phyloP scores from a whole-genome alignment of 306 rosid genomes.

The Senna siamea region DNA sequence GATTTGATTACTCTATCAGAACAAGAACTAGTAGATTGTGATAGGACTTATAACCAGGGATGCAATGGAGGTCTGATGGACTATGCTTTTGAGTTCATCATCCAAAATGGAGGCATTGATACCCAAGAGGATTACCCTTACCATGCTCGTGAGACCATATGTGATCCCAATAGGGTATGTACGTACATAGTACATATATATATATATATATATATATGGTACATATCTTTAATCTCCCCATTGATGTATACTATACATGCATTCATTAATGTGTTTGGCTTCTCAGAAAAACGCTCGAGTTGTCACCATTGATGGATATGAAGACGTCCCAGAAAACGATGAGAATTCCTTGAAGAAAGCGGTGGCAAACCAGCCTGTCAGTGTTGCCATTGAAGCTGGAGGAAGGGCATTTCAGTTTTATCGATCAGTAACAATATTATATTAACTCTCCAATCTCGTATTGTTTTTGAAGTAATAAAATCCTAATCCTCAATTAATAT shows the following conservation, averaged over 20 bases:
- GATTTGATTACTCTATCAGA: slow-evolving; percentile 70
- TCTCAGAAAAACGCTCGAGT: slow-evolving; percentile 70
- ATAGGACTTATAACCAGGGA: slow-evolving; percentile 69
- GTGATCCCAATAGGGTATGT: slow-evolving; percentile 77
- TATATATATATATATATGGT: too few species aligned
- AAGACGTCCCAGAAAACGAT: slow-evolving; percentile 80
- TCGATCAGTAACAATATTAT: slow-evolving; percentile 73
- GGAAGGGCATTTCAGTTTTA: slow-evolving; percentile 91
- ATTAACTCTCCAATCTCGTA: too few species aligned
- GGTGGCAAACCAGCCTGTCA: slow-evolving; percentile 73
- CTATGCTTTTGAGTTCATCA: slow-evolving; percentile 72
- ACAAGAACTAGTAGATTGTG: slow-evolving; percentile 94
- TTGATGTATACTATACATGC: too few species aligned
- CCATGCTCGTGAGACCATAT: slow-evolving; percentile 58
- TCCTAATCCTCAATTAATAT: too few species aligned
- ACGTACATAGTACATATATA: too few species aligned
- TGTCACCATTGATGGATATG: slow-evolving; percentile 76
- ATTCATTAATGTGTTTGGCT: too few species aligned
- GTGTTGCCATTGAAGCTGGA: slow-evolving; percentile 96
- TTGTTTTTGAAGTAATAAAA: too few species aligned
- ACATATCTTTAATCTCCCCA: too few species aligned
- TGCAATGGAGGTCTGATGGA: slow-evolving; percentile 99
- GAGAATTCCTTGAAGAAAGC: slow-evolving; percentile 80
- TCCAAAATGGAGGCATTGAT: slow-evolving; percentile 86
- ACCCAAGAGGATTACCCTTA: slow-evolving; percentile 82